Conservation (phyloP, 345 rosid species). For the Odontarrhena argentea region DNA sequence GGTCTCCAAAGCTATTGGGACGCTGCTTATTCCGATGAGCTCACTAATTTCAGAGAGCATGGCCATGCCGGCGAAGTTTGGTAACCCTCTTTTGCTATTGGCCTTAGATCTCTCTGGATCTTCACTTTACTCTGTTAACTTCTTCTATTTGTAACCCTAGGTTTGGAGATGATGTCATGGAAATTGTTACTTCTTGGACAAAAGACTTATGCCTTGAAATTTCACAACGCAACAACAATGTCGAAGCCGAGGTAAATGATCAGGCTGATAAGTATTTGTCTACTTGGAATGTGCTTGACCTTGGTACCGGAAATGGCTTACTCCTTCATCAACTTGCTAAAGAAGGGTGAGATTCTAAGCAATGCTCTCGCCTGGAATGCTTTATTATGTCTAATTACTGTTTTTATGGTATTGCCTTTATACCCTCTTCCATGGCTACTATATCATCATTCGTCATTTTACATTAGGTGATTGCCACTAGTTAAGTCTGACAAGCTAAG, state of each 20-base stretch:
- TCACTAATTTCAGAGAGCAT: conserved; percentile 83
- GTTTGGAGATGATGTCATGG: conserved; percentile 98
- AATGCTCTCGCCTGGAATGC: conserved; percentile 41
- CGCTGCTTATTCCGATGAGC: conserved; percentile 87
- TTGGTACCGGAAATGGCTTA: conserved; percentile 97
- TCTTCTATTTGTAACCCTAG: conserved; percentile 44
- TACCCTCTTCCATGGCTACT: background rate
- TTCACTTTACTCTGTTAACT: background rate
- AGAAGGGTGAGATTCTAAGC: conserved; percentile 70
- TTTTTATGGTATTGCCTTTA: background rate
- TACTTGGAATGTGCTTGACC: conserved; percentile 89
- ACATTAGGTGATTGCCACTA: background rate
- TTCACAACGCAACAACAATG: conserved; percentile 47
- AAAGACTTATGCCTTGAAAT: conserved; percentile 69
- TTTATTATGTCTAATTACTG: background rate
- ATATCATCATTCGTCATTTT: background rate
- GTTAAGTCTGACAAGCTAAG: conserved; percentile 6
- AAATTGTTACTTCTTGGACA: conserved; percentile 84
- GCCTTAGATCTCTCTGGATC: conserved; percentile 1
- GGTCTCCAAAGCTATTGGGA: conserved; percentile 98
- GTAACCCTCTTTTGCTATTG: conserved; percentile 43
- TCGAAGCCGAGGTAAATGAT: conserved; percentile 48
- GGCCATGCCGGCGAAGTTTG: conserved; percentile 97
- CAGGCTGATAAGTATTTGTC: conserved; percentile 62
- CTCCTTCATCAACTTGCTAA: conserved; percentile 96